Evolutionary conservation across 2,329 filamentous ascomycete genomes (phyloP).

Genomic region (Aspergillus caelatus): DNA sequence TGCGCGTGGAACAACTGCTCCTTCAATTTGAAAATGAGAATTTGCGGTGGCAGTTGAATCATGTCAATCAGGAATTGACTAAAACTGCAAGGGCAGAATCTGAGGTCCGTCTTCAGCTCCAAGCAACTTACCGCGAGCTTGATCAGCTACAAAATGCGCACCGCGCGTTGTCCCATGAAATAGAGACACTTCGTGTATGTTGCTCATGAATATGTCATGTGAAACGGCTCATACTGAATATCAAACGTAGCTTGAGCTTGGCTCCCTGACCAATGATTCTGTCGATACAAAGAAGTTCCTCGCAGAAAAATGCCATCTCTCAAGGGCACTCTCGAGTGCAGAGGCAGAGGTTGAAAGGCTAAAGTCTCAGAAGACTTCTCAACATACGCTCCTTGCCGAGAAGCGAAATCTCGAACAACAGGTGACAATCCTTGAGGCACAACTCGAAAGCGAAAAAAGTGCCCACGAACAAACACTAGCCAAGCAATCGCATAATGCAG

Average conservation of each 20-base stretch:
- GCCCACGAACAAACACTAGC: slow-evolving; percentile 61
- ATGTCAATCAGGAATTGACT: slow-evolving; percentile 59
- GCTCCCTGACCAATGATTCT: slow-evolving; percentile 66
- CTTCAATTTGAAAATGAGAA: slow-evolving; percentile 73
- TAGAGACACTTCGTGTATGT: slow-evolving; percentile 59
- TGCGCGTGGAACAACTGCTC: slow-evolving; percentile 70
- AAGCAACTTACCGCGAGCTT: slow-evolving; percentile 52
- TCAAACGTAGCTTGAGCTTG: slow-evolving; percentile 65
- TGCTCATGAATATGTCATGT: not conserved
- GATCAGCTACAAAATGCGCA: slow-evolving; percentile 35
- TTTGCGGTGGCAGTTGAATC: slow-evolving; percentile 65
- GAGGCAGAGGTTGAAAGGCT: slow-evolving; percentile 66
- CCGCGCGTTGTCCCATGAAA: slow-evolving; percentile 55
- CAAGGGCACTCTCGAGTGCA: slow-evolving; percentile 60
- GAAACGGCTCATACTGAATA: slow-evolving; percentile 21
- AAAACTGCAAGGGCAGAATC: slow-evolving; percentile 49
- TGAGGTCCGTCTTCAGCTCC: slow-evolving; percentile 51
- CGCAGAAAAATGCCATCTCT: slow-evolving; percentile 64
- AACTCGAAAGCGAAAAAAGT: slow-evolving; percentile 81
- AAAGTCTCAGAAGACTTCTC: slow-evolving; percentile 58
- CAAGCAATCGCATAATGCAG: slow-evolving; percentile 37
- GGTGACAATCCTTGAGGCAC: slow-evolving; percentile 73
- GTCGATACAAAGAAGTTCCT: slow-evolving; percentile 72
- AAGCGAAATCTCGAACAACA: slow-evolving; percentile 80
- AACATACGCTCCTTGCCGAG: slow-evolving; percentile 73